Conservation (phyloP, 2,329 filamentous ascomycete genomes). For the Apiospora sp. region DNA sequence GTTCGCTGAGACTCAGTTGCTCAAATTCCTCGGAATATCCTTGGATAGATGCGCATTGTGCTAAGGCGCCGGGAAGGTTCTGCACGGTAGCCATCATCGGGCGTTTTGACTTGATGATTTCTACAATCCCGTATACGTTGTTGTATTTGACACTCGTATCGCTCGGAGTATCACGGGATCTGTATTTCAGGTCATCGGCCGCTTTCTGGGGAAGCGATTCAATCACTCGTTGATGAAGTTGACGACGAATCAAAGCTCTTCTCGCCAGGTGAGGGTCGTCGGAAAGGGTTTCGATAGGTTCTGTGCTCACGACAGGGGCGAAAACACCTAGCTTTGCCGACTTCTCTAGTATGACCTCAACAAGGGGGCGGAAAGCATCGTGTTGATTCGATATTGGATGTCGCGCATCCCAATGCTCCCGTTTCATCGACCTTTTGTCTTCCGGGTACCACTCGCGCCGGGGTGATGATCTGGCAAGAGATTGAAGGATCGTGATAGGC, state of each 20-base stretch:
- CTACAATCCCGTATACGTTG: constrained; percentile 32
- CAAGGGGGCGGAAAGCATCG: constrained; percentile 44
- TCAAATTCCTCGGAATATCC: constrained; percentile 34
- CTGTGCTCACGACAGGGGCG: background rate
- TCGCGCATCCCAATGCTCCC: constrained; percentile 41
- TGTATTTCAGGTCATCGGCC: constrained; percentile 30
- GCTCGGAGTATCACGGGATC: constrained; percentile 32
- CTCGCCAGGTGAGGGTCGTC: constrained; percentile 31
- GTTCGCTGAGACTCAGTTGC: constrained; percentile 35
- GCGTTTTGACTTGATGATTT: constrained; percentile 28
- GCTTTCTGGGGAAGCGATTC: constrained; percentile 24
- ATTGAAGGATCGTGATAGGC: constrained; percentile 27
- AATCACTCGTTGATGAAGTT: constrained; percentile 36
- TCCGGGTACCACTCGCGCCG: constrained; percentile 48
- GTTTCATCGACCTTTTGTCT: constrained; percentile 42
- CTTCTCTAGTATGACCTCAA: constrained; percentile 39
- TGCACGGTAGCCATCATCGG: constrained; percentile 31
- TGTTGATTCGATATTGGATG: constrained; percentile 48
- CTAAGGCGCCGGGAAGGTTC: constrained; percentile 33
- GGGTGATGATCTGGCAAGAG: constrained; percentile 41
- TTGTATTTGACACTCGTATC: constrained; percentile 31
- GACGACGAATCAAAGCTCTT: constrained; percentile 37
- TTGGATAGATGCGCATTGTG: constrained; percentile 33
- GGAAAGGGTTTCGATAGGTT: too few species aligned
- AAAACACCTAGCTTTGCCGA: constrained; percentile 38